phyloP scores from a whole-genome alignment of 2,329 filamentous ascomycete species.

The Pseudocercospora musae region DNA sequence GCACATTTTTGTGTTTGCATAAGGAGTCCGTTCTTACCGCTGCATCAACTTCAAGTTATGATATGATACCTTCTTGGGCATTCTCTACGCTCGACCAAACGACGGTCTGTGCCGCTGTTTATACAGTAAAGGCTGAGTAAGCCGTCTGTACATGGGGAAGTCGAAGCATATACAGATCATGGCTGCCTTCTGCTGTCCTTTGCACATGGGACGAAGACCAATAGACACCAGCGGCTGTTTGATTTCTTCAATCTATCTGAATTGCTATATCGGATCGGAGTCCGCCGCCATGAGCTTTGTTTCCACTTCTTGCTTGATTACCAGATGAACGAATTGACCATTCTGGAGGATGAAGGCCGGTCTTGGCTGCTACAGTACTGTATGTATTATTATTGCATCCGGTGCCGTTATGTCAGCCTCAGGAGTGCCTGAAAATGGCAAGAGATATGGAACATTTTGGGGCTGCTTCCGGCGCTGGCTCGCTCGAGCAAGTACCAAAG shows the following conservation, averaged over 20 bases:
- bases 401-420: neutral
- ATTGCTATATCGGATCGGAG: neutral
- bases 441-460: neutral
- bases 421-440: neutral
- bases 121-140: too few species aligned
- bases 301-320: neutral
- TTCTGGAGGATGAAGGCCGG: neutral
- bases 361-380: neutral
- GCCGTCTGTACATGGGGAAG: neutral
- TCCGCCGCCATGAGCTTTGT: neutral
- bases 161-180: conserved; percentile 5
- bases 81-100: neutral
- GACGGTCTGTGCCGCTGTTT: neutral
- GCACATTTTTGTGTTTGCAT: neutral
- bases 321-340: neutral
- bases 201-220: conserved; percentile 3
- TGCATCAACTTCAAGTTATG: neutral
- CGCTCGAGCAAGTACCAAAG: neutral
- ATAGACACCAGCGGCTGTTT: neutral
- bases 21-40: neutral
- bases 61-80: neutral
- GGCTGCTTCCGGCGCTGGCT: neutral
- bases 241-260: neutral
- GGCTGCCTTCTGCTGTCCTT: neutral
- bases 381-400: conserved; percentile 3